Base-by-base conservation (phyloP, 2,329 filamentous ascomycete genomes). In the Aspergillus chevalieri region DNA sequence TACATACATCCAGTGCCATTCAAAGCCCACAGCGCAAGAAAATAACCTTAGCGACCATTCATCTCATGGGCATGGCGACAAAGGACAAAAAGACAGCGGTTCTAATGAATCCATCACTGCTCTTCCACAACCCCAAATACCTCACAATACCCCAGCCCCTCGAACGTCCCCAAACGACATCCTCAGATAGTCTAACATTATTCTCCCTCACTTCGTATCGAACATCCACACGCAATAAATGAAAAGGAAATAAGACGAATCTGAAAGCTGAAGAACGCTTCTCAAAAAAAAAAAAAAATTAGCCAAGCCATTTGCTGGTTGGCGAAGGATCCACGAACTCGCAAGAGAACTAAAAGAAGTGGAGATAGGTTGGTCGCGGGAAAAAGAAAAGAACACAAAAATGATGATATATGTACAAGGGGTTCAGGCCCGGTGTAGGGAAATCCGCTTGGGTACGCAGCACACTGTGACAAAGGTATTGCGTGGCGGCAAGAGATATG, bases 1-100 rank as follows among this genome's bases (percentile, higher is more conserved):
- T 68, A 68, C 65, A 68, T 52, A 52, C 49, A 49, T 51, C 51
- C 52, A 48, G 43, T 46, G 45, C 43, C 50, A 50, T 52, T 36
- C 21, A 33, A 43, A 21, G 7, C 21, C 41, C 41, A 43, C 19
- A 15, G 15, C 36, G 15, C 36, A 34, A 19, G 24, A 34, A 47
- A 30, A 34, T 15, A 12, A 42, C 14, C 34, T 33, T 30, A 30
- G 26, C 26, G 26, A 30, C 26, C 10, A 30, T 30, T 12, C 10
- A 30, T 30, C 26, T 10, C 26, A 30, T 30, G 26, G 26, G 10
- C 9, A 30, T 30, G 26, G 26, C 26, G 26, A 30, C 34, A 8
- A 17, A 38, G 6, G n/a, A 38, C n/a, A n/a, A 38, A 30, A 30
- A 30, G 26, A 30, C 26, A 30, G 26, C 26, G 26, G 26, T 30